Percentiles rank a stretch among this genome's conserved stretches.
phyloP scores from a whole-genome alignment of 225 moss, liverwort and hornwort species.

The Marchantia polymorpha region DNA sequence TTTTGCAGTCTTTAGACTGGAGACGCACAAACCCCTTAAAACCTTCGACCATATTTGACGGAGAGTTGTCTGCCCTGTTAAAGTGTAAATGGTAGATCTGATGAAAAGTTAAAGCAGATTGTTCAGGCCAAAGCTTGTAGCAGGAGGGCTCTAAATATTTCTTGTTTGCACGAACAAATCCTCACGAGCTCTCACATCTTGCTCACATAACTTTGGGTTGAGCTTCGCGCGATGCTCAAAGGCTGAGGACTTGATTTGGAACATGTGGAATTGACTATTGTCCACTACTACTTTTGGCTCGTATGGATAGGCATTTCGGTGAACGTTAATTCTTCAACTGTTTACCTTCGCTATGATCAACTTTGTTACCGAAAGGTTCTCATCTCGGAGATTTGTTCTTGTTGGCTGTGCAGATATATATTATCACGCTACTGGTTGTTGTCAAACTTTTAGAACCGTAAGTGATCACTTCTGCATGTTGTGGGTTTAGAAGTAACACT shows the following conservation, averaged over 20 bases:
- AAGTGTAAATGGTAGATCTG: no score
- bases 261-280: neutral
- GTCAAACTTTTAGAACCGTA: conserved; percentile 77
- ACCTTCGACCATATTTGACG: no score
- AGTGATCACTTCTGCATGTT: conserved; percentile 29
- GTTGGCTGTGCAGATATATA: conserved; percentile 58
- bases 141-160: no score
- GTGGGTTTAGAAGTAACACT: neutral
- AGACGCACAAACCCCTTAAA: no score
- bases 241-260: neutral
- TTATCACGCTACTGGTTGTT: conserved; percentile 64
- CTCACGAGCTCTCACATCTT: no score
- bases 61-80: no score
- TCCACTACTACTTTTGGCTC: no score
- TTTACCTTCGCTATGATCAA: neutral
- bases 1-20: neutral
- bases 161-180: no score
- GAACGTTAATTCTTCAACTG: neutral
- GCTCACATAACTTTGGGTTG: no score
- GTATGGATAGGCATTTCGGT: neutral
- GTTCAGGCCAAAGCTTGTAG: no score
- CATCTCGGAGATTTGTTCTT: neutral
- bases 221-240: neutral
- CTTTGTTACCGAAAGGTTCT: neutral
- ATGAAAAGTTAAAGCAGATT: no score